Evolutionary conservation across 75 land plant species (phyloP).

Genomic region (Azolla pinnata): DNA sequence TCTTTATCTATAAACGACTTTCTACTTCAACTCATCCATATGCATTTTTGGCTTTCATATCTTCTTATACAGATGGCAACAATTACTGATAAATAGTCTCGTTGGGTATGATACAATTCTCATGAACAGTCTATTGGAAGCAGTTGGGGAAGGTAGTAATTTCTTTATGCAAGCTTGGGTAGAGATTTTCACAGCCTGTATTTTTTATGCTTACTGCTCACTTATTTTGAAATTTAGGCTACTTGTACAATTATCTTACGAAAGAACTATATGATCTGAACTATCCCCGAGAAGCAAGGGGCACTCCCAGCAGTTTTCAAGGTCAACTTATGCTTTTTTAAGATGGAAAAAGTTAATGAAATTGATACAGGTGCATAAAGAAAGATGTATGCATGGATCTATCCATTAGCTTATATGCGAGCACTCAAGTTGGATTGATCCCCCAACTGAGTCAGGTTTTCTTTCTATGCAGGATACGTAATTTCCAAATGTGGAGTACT

Average conservation of each 20-base stretch:
- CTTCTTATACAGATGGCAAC: constrained; percentile 75
- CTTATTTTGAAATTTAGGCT: no score
- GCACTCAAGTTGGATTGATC: no score
- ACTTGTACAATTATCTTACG: constrained; percentile 83
- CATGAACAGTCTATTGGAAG: constrained; percentile 76
- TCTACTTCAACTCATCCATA: no score
- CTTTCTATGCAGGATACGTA: constrained; percentile 62
- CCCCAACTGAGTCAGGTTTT: no score
- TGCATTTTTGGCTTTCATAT: no score
- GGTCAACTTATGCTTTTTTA: constrained; percentile 38
- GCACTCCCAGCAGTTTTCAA: constrained; percentile 49
- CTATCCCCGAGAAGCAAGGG: constrained; percentile 57
- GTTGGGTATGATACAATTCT: constrained; percentile 95
- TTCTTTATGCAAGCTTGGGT: no score
- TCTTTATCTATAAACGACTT: no score
- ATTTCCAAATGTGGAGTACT: constrained; percentile 94
- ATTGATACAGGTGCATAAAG: no score
- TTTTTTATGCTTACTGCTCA: not conserved
- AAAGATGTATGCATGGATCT: no score
- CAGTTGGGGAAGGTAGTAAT: constrained; percentile 83
- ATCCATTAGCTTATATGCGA: no score
- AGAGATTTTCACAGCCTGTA: not conserved
- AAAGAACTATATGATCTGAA: constrained; percentile 85
- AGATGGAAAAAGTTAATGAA: no score
- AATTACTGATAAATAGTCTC: constrained; percentile 77